Evolutionary conservation across 1,139 yeast species (phyloP).

Genomic region (Suhomyces atakaporum): DNA sequence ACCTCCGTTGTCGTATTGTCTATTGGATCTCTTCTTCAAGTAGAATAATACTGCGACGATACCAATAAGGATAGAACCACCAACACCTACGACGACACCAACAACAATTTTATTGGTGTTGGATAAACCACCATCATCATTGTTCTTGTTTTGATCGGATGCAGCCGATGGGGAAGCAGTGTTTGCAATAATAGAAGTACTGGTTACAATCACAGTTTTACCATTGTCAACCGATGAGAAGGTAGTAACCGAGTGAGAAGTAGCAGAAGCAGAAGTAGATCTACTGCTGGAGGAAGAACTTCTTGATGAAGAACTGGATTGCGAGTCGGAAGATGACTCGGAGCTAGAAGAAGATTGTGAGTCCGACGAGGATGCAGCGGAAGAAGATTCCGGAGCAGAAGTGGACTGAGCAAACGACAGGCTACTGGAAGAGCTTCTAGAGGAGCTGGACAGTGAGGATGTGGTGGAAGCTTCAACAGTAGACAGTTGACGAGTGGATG

Average conservation of each 20-base stretch:
- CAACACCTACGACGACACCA: constrained; percentile 55
- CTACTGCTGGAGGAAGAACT: constrained; percentile 10
- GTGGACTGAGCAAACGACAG: constrained; percentile 1
- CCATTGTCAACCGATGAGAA: constrained; percentile 39
- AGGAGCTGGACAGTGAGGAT: constrained; percentile 5
- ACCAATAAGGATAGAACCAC: constrained; percentile 46
- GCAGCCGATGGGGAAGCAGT: constrained; percentile 31
- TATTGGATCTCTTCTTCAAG: constrained; percentile 36
- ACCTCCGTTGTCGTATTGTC: constrained; percentile 34
- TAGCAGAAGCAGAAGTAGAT: constrained; percentile 9
- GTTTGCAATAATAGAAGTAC: constrained; percentile 33
- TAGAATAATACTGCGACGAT: constrained; percentile 38
- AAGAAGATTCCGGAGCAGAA: constrained; percentile 1
- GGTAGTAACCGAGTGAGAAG: constrained; percentile 26
- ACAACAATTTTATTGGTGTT: constrained; percentile 49
- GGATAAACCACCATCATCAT: constrained; percentile 35
- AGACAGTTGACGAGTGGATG: constrained; percentile 11
- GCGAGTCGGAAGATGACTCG: background rate
- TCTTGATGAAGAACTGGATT: constrained; percentile 8
- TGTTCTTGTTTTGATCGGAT: constrained; percentile 17
- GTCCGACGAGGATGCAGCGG: constrained; percentile 1
- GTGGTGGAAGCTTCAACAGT: constrained; percentile 14
- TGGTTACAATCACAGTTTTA: constrained; percentile 40
- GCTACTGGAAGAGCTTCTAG: constrained; percentile 5
- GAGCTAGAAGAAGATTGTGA: background rate